Evolutionary conservation across 73 alveolate genomes (phyloP).

Genomic region (Paraurostyla sp.): DNA sequence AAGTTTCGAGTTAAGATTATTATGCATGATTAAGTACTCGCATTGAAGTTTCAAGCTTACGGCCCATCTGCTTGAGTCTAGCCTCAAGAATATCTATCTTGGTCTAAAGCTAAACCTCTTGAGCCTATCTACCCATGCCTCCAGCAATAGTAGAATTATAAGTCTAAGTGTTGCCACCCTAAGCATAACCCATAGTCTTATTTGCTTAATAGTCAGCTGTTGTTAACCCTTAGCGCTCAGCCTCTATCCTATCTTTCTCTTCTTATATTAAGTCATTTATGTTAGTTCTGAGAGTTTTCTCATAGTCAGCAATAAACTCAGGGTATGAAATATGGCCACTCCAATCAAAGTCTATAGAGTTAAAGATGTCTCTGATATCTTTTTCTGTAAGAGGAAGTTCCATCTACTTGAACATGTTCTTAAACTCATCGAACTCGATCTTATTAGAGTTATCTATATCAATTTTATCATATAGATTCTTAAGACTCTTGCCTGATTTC

Average conservation of each 20-base stretch:
- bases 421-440: slow-evolving; percentile 40
- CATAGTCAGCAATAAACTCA: slow-evolving; percentile 75
- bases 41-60: slow-evolving; percentile 37
- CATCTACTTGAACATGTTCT: slow-evolving; percentile 18
- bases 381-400: slow-evolving; percentile 44
- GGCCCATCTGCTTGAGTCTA: slow-evolving; percentile 60
- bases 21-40: slow-evolving; percentile 57
- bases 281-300: not conserved
- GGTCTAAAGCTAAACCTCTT: slow-evolving; percentile 53
- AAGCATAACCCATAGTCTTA: not conserved
- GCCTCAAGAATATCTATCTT: slow-evolving; percentile 69
- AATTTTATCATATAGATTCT: not conserved
- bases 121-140: slow-evolving; percentile 17
- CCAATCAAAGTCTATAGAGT: slow-evolving; percentile 70
- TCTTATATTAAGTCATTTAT: not conserved
- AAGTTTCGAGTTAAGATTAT: slow-evolving; percentile 30
- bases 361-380: slow-evolving; percentile 62
- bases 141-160: slow-evolving; percentile 7
- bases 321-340: slow-evolving; percentile 68
- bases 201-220: not conserved
- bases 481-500: not conserved
- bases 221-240: slow-evolving; percentile 3
- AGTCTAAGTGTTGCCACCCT: not conserved
- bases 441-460: slow-evolving; percentile 36
- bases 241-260: slow-evolving; percentile 30